phyloP scores from a whole-genome alignment of 78 protist species.

The Dictyostelium intermedium region DNA sequence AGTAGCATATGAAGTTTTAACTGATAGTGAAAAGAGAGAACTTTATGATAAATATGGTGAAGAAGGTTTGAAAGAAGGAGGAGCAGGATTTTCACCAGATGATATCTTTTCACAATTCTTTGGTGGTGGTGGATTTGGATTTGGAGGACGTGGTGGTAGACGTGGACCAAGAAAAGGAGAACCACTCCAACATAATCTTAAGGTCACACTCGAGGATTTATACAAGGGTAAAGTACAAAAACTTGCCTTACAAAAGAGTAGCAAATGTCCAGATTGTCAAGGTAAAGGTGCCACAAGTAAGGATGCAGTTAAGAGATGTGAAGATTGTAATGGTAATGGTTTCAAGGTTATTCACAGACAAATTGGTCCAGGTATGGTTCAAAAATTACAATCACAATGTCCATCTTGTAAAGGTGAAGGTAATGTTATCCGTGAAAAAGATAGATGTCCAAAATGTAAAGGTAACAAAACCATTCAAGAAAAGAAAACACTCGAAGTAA shows the following conservation, averaged over 20 bases:
- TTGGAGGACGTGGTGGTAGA: conserved; percentile 57
- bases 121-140: conserved; percentile 93
- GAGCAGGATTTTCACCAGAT: conserved; percentile 66
- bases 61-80: conserved; percentile 92
- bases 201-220: conserved; percentile 93
- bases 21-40: conserved; percentile 91
- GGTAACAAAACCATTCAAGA: conserved; percentile 91
- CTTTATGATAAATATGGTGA: conserved; percentile 95
- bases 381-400: conserved; percentile 90
- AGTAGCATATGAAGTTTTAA: conserved; percentile 94
- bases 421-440: conserved; percentile 85
- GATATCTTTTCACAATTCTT: conserved; percentile 90
- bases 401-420: conserved; percentile 91
- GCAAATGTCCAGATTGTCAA: conserved; percentile 91
- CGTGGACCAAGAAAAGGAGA: conserved; percentile 82
- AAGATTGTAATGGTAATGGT: conserved; percentile 92
- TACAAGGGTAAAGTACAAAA: conserved; percentile 95
- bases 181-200: conserved; percentile 69
- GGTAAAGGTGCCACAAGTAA: conserved; percentile 77
- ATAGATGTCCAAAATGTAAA: conserved; percentile 89
- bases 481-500: conserved; percentile 91
- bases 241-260: conserved; percentile 87
- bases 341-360: conserved; percentile 82
- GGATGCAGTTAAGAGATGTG: conserved; percentile 83
- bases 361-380: conserved; percentile 95